Evolutionary conservation across 805 yeast species (phyloP), one percentile per base, ranked within the genome.

Genomic region (Nakazawaea laoshanensis): DNA sequence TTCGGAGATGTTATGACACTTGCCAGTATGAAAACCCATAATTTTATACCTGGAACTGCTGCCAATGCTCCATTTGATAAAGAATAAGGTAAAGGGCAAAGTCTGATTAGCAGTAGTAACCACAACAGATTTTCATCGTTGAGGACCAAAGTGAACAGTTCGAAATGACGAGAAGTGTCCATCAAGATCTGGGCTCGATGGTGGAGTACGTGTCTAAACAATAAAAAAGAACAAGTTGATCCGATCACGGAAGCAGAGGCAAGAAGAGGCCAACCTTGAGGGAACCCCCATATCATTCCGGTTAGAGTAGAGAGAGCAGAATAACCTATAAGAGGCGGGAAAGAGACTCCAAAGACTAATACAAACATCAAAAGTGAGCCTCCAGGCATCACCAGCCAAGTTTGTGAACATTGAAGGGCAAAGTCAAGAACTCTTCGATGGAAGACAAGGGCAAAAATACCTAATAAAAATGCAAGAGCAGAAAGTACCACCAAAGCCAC

Each of bases 11-110:
- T 75, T 21, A 85, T 52, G 0, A 74, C 42, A 16, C 87, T 78
- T 1, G 96, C 95, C 20, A 77, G 48, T 3, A 77, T 59, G 52
- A 81, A 89, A 17, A 76, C 74, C 26, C 54, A 40, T 2, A 77
- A 57, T 0, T 78, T 63, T 9, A 89, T 65, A 12, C 84, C 81
- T 0, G 94, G 95, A 10, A 89, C 71, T 2, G 94, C 79, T 7
- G 95, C 92, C 43, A 92, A 64, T 0, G 95, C 96, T 4, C 96
- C 96, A 48, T 89, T 89, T 0, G 92, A 79, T 20, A 89, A 60
- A 3, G 96, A 86, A 51, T 87, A 92, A 0, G 97, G 97, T 46
- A 89, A 68, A 1, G 98, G 98, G 45, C 96, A 86, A 37, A 89
- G 54, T 35, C 96, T 64, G 19, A 89, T 67, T 49, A 89, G 61